Evolutionary conservation across 163 green algal genomes (phyloP), one percentile per base, ranked within the genome.

Genomic region (Smithsoniella earleae): DNA sequence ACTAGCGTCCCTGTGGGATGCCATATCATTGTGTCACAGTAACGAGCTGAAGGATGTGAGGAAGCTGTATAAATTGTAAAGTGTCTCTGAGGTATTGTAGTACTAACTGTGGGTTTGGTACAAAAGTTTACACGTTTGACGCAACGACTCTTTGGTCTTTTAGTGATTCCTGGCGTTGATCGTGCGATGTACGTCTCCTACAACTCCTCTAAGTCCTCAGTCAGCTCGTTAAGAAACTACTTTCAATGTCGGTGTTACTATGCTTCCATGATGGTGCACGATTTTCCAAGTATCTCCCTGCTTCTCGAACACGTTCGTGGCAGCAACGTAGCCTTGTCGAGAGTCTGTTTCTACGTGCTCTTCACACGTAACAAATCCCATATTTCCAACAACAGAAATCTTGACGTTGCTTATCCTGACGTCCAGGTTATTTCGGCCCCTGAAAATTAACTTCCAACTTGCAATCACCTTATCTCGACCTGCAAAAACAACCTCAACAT

Each of bases 241-340:
- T n/a, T n/a, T n/a, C n/a, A n/a, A n/a, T n/a, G n/a, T n/a, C n/a
- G n/a, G n/a, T n/a, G n/a, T n/a, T n/a, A 64, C 49, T 2, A 69
- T 37, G 43, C 77, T 79, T 16, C 85, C 91, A 36, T 96, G 91
- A 79, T 97, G 91, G 10, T 89, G 84, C 5, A 90, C 75, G 3
- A 97, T 86, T 18, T 86, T 80, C 91, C 91, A 97, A 5, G 78
- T 66, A 10, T 87, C 86, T 25, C 82, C 72, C 62, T 92, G 85
- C 77, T 86, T 88, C 75, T 96, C 87, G 79, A 95, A 97, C 0
- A 97, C 74, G 75, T 97, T 97, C 40, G 91, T 97, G 8, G 91
- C 91, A 2, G 81, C 54, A 0, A 94, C 83, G 73, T 87, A 85
- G 80, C 79, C 72, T 2, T 8, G 25, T 8, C 40, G 64, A 36